These are phyloP conservation scores for Phytophthora capsici DNA, from an alignment of 352 stramenopile species.

Conservation along the genomic window DNA sequence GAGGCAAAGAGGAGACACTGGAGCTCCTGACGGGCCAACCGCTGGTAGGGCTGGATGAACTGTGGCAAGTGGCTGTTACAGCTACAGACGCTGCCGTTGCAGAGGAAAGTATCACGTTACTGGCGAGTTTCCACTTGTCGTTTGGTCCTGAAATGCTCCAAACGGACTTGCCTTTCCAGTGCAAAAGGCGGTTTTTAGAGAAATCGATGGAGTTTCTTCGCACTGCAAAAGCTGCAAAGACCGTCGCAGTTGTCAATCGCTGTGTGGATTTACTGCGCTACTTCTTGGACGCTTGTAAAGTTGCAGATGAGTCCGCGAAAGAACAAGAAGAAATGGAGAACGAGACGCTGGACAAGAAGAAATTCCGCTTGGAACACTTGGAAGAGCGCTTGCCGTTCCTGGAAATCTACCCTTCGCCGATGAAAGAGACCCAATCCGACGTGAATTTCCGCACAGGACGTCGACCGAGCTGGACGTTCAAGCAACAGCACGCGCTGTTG, in stretches of 20 bases:
- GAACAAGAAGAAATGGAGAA: slow-evolving; percentile 11
- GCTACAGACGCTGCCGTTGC: slow-evolving; percentile 50
- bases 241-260: slow-evolving; percentile 47
- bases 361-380: slow-evolving; percentile 52
- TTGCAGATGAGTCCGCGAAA: slow-evolving; percentile 19
- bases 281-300: slow-evolving; percentile 63
- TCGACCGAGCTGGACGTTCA: slow-evolving; percentile 71
- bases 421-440: slow-evolving; percentile 48
- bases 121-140: slow-evolving; percentile 66
- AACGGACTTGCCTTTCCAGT: slow-evolving; percentile 32
- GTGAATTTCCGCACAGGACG: slow-evolving; percentile 32
- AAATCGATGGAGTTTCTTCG: slow-evolving; percentile 61
- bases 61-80: slow-evolving; percentile 69
- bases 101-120: slow-evolving; percentile 67
- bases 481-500: slow-evolving; percentile 58
- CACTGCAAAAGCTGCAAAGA: slow-evolving; percentile 31
- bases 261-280: slow-evolving; percentile 76
- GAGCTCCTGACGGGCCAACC: slow-evolving; percentile 50
- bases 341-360: slow-evolving; percentile 4
- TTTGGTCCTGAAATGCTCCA: slow-evolving; percentile 43
- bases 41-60: slow-evolving; percentile 53
- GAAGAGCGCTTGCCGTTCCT: slow-evolving; percentile 63
- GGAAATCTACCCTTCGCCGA: slow-evolving; percentile 69
- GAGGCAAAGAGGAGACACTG: slow-evolving; percentile 23
- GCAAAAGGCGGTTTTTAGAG: slow-evolving; percentile 60